Evolutionary conservation across 2,329 filamentous ascomycete genomes (phyloP).

Genomic region (Sarocladium kiliense): DNA sequence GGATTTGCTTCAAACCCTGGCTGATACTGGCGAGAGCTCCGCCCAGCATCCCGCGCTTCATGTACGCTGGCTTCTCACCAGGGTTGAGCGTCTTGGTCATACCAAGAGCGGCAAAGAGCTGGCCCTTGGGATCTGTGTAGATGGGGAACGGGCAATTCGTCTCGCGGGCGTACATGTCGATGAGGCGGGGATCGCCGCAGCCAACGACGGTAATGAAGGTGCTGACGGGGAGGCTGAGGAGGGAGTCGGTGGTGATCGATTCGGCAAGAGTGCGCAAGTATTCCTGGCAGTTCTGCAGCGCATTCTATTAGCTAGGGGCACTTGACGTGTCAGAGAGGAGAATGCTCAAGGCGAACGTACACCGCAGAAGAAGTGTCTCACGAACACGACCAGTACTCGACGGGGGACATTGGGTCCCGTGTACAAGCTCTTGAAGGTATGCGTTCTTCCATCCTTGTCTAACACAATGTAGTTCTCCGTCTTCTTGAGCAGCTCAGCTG

Average conservation of each 20-base stretch:
- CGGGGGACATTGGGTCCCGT: conserved; percentile 46
- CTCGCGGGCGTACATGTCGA: conserved; percentile 58
- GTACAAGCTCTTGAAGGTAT: conserved; percentile 60
- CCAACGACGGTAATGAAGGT: conserved; percentile 67
- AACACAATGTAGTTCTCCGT: conserved; percentile 54
- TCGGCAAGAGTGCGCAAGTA: conserved; percentile 60
- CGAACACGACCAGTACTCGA: conserved; percentile 65
- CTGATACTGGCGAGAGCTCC: conserved; percentile 46
- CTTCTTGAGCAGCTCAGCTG: conserved; percentile 39
- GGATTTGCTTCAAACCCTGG: conserved; percentile 56
- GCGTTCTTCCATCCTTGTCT: conserved; percentile 54
- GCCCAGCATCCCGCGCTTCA: conserved; percentile 48
- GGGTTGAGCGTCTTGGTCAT: conserved; percentile 61
- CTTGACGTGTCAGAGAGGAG: neutral
- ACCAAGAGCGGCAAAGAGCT: conserved; percentile 61
- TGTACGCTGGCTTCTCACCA: conserved; percentile 59
- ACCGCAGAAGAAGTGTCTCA: conserved; percentile 77
- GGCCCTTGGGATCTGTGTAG: conserved; percentile 67
- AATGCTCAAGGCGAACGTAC: conserved; percentile 40
- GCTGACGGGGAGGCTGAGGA: conserved; percentile 43
- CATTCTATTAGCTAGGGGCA: neutral
- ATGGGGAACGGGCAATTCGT: conserved; percentile 68
- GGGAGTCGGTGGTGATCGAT: conserved; percentile 48
- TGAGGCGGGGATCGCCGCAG: conserved; percentile 64
- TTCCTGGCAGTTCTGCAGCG: conserved; percentile 68